phyloP scores from a whole-genome alignment of 2,329 filamentous ascomycete genomes.

The Aspergillus sp. region DNA sequence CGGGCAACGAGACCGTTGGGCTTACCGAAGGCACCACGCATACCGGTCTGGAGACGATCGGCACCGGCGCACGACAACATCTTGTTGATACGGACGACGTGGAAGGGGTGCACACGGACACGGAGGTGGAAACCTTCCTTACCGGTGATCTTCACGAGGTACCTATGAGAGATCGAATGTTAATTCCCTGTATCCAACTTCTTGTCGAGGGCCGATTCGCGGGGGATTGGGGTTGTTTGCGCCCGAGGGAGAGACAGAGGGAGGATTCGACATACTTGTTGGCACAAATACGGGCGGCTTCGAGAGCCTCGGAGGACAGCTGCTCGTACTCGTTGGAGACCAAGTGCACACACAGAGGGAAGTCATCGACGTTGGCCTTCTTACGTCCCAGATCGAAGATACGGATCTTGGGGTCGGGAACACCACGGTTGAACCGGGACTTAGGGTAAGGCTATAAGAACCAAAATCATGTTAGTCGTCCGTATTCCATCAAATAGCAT shows the following conservation, averaged over 20 bases:
- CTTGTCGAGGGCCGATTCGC: slow-evolving; percentile 22
- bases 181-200: background rate
- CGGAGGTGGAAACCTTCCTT: slow-evolving; percentile 72
- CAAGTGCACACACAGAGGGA: slow-evolving; percentile 98
- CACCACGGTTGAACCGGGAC: slow-evolving; percentile 99
- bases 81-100: slow-evolving; percentile 99
- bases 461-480: slow-evolving; percentile 21
- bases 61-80: slow-evolving; percentile 99
- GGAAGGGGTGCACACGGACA: slow-evolving; percentile 92
- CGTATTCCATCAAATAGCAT: slow-evolving; percentile 6
- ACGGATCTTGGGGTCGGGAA: slow-evolving; percentile 75
- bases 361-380: slow-evolving; percentile 98
- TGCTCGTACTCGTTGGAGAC: slow-evolving; percentile 99
- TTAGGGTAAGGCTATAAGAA: slow-evolving; percentile 83
- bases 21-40: slow-evolving; percentile 99
- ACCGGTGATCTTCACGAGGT: slow-evolving; percentile 67
- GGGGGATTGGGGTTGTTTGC: background rate
- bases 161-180: slow-evolving; percentile 41
- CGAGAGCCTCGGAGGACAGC: slow-evolving; percentile 98
- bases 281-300: slow-evolving; percentile 99
- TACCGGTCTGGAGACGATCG: slow-evolving; percentile 99
- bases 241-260: background rate
- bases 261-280: slow-evolving; percentile 71
- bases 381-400: slow-evolving; percentile 99
- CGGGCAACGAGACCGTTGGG: slow-evolving; percentile 97